phyloP scores from a whole-genome alignment of 2,329 filamentous ascomycete species.

The Fusarium camptoceras region DNA sequence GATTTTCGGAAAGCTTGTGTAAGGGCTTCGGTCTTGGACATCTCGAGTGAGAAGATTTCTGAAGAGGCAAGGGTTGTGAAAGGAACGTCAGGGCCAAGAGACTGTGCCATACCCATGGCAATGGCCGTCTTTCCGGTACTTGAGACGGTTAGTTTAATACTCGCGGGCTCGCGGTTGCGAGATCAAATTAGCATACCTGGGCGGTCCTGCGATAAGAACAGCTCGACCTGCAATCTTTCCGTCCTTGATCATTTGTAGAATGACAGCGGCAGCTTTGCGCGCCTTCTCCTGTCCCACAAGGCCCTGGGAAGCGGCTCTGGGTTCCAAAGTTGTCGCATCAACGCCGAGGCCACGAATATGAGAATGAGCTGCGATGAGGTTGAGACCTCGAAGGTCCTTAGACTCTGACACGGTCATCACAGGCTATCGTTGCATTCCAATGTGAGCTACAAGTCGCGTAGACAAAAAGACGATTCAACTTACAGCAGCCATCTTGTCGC shows the following conservation, averaged over 20 bases:
- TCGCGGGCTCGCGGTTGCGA: neutral
- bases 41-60: constrained; percentile 98
- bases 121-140: constrained; percentile 99
- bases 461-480: constrained; percentile 47
- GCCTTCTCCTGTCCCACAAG: constrained; percentile 97
- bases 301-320: constrained; percentile 86
- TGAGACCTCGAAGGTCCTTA: constrained; percentile 95
- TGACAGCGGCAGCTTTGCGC: constrained; percentile 93
- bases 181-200: constrained; percentile 65
- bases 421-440: constrained; percentile 55
- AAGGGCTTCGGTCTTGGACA: constrained; percentile 98
- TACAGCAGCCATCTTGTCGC: constrained; percentile 64
- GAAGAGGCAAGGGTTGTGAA: constrained; percentile 96
- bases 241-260: constrained; percentile 98
- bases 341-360: constrained; percentile 97
- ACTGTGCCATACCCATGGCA: constrained; percentile 98
- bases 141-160: constrained; percentile 37
- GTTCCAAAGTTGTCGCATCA: constrained; percentile 89
- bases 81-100: constrained; percentile 90
- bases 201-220: constrained; percentile 93
- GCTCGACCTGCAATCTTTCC: constrained; percentile 97
- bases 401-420: constrained; percentile 88
- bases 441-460: constrained; percentile 32
- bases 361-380: constrained; percentile 97
- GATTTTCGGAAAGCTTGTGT: constrained; percentile 99